phyloP scores from a whole-genome alignment of 495 filamentous ascomycete genomes.

The Aspergillus cristatus region DNA sequence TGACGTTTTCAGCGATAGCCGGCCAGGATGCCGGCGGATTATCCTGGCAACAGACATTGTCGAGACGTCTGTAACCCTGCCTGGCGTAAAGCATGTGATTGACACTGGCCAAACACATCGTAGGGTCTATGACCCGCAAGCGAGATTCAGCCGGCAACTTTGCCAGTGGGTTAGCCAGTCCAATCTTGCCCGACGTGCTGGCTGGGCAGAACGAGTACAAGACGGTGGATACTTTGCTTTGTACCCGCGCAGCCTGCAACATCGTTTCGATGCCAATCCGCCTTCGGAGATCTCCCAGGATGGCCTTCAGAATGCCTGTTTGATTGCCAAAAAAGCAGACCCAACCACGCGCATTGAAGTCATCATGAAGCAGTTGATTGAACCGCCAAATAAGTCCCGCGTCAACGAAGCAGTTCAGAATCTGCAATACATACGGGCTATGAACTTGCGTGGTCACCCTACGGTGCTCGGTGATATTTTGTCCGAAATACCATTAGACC shows the following conservation, averaged over 20 bases:
- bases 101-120: constrained; percentile 47
- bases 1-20: constrained; percentile 35
- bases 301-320: constrained; percentile 8
- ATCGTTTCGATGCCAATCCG: constrained; percentile 36
- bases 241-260: constrained; percentile 38
- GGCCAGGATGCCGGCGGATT: constrained; percentile 43
- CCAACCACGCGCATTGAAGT: constrained; percentile 22
- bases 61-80: constrained; percentile 52
- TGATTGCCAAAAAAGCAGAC: constrained; percentile 8
- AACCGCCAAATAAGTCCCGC: constrained; percentile 37
- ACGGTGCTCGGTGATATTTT: constrained; percentile 45
- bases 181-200: constrained; percentile 47
- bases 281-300: constrained; percentile 28
- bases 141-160: constrained; percentile 34
- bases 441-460: constrained; percentile 40
- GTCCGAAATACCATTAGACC: constrained; percentile 38
- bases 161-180: constrained; percentile 47
- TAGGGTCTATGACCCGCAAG: constrained; percentile 37
- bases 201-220: constrained; percentile 50
- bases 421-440: constrained; percentile 36
- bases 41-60: constrained; percentile 53
- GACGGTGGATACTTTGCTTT: constrained; percentile 51
- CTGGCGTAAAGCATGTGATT: constrained; percentile 49
- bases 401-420: constrained; percentile 37
- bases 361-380: constrained; percentile 42